These are phyloP conservation scores for Chenopodium formosanum DNA, from an alignment of 148 eudicot species.

Conservation along the genomic window DNA sequence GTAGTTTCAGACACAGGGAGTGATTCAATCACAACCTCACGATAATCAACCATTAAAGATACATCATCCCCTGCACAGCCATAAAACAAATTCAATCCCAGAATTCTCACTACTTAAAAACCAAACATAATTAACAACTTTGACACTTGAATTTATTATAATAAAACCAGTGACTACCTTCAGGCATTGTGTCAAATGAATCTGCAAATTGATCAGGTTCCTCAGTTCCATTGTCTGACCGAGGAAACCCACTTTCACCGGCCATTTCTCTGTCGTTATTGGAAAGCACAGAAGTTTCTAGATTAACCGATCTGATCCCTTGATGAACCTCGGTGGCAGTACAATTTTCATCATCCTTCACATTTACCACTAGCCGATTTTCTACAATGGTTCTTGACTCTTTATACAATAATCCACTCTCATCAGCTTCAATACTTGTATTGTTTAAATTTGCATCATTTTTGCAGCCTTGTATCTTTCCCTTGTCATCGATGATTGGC, in stretches of 20 bases:
- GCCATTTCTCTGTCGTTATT: conserved; percentile 26
- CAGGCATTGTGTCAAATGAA: conserved; percentile 14
- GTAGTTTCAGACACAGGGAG: conserved; percentile 19
- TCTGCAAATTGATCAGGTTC: background rate
- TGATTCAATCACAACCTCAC: conserved; percentile 19
- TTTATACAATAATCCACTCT: conserved; percentile 1
- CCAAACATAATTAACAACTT: background rate
- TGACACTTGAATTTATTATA: background rate
- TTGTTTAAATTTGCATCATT: background rate
- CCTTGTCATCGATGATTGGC: conserved; percentile 5
- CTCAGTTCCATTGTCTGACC: background rate
- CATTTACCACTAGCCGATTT: conserved; percentile 32
- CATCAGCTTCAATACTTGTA: background rate
- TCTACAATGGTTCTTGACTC: conserved; percentile 14
- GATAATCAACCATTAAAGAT: conserved; percentile 18
- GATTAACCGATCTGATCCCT: conserved; percentile 25
- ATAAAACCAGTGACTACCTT: conserved; percentile 23
- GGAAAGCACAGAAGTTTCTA: conserved; percentile 18
- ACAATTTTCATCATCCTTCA: conserved; percentile 20
- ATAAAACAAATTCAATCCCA: background rate
- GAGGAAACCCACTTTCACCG: conserved; percentile 24
- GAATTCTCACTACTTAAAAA: background rate
- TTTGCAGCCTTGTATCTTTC: conserved; percentile 7
- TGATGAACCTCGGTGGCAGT: conserved; percentile 15
- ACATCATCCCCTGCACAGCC: conserved; percentile 28